Percentiles rank a stretch among this genome's conserved stretches.
These are phyloP conservation scores for Pseudoturritis turrita DNA, from an alignment of 345 rosid species.

Conservation along the genomic window DNA sequence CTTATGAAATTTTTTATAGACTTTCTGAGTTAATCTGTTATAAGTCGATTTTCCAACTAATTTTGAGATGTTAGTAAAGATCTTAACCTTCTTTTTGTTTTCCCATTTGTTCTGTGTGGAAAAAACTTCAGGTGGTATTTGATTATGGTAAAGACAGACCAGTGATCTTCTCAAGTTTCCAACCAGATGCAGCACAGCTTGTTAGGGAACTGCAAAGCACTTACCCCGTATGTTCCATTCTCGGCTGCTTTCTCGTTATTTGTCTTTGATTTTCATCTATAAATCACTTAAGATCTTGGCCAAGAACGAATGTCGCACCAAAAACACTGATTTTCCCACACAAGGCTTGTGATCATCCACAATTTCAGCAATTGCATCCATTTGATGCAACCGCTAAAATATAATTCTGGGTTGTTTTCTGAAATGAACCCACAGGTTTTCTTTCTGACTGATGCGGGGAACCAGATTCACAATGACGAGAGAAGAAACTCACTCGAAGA, in stretches of 20 bases:
- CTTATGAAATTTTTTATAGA: background rate
- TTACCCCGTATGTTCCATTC: conserved; percentile 61
- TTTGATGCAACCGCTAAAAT: background rate
- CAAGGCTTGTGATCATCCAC: background rate
- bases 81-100: background rate
- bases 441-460: conserved; percentile 76
- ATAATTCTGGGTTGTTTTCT: background rate
- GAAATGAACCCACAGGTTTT: conserved; percentile 47
- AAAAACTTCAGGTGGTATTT: conserved; percentile 50
- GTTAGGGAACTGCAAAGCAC: conserved; percentile 58
- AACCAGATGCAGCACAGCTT: conserved; percentile 84
- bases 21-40: background rate
- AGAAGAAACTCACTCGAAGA: conserved; percentile 90
- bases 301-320: background rate
- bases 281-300: background rate
- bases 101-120: background rate
- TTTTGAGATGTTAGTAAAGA: background rate
- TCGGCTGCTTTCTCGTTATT: background rate
- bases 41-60: background rate
- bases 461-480: conserved; percentile 44
- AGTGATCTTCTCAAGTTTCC: conserved; percentile 81
- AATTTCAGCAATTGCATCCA: background rate
- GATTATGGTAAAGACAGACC: conserved; percentile 57
- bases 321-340: no score
- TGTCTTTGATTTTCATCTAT: background rate